phyloP scores from a whole-genome alignment of 306 rosid species.

The Comarum palustre region DNA sequence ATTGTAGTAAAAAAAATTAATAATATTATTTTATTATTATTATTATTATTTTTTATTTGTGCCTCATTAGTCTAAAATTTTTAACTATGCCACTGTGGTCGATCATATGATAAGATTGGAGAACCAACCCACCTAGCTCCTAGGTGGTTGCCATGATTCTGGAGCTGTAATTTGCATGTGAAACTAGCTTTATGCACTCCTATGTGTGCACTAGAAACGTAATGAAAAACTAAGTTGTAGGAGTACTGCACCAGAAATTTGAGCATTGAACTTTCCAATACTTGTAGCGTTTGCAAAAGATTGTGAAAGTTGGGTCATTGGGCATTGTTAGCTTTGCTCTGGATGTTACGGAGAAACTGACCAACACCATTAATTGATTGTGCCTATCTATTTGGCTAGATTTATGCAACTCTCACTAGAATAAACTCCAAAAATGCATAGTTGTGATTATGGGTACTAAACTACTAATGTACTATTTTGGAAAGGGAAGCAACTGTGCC shows the following conservation, averaged over 20 bases:
- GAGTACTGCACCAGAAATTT: background rate
- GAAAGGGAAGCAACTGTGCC: background rate
- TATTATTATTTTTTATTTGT: too few relatives aligned
- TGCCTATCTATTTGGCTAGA: background rate
- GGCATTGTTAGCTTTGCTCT: background rate
- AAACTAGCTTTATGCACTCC: background rate
- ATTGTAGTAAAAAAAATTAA: too few relatives aligned
- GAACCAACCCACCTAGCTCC: background rate
- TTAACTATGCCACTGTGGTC: too few relatives aligned
- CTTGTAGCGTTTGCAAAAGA: background rate
- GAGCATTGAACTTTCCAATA: background rate
- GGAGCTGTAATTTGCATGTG: background rate
- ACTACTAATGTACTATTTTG: too few relatives aligned
- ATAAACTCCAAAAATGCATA: too few relatives aligned
- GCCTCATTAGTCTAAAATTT: too few relatives aligned
- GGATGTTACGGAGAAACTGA: background rate
- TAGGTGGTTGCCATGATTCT: background rate
- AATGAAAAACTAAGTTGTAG: background rate
- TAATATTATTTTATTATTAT: too few relatives aligned
- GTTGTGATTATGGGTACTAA: too few relatives aligned
- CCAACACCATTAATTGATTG: background rate
- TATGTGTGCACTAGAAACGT: background rate
- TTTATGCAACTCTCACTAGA: background rate
- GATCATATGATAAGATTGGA: background rate
- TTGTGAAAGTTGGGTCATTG: background rate